phyloP scores from a whole-genome alignment of 192 early-diverging fungal species.

The Umbelopsis sp. region DNA sequence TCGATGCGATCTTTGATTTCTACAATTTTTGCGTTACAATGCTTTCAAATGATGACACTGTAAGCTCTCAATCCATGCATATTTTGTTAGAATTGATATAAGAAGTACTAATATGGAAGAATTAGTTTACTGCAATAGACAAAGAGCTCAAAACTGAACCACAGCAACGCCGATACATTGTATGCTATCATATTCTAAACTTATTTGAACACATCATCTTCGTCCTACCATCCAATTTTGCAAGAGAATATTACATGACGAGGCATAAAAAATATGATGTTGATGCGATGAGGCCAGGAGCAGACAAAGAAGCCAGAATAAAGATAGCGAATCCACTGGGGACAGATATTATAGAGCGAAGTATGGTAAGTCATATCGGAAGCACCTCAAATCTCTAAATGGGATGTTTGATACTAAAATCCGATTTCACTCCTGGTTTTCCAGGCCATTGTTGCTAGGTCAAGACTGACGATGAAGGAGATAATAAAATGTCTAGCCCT shows the following conservation, averaged over 20 bases:
- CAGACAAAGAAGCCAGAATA: too few species aligned
- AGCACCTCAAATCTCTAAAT: too few species aligned
- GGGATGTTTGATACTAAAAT: too few species aligned
- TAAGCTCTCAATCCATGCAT: neutral
- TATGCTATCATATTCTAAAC: conserved; percentile 1
- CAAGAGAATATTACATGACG: neutral
- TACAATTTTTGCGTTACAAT: neutral
- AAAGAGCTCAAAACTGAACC: neutral
- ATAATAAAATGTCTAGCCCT: too few species aligned
- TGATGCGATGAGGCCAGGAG: neutral
- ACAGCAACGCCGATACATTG: neutral
- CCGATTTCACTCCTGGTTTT: too few species aligned
- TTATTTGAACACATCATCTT: neutral
- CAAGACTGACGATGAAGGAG: too few species aligned
- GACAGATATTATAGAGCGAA: neutral
- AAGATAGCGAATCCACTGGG: neutral
- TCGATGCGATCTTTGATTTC: neutral
- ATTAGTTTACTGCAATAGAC: neutral
- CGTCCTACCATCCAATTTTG: neutral
- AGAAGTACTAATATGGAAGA: too few species aligned
- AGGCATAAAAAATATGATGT: conserved; percentile 8
- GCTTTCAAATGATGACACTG: neutral
- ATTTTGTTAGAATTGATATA: neutral
- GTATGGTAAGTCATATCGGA: neutral
- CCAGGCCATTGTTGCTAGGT: too few species aligned